Evolutionary conservation across 1,139 yeast genomes (phyloP).

Genomic region (Pichia sp.): DNA sequence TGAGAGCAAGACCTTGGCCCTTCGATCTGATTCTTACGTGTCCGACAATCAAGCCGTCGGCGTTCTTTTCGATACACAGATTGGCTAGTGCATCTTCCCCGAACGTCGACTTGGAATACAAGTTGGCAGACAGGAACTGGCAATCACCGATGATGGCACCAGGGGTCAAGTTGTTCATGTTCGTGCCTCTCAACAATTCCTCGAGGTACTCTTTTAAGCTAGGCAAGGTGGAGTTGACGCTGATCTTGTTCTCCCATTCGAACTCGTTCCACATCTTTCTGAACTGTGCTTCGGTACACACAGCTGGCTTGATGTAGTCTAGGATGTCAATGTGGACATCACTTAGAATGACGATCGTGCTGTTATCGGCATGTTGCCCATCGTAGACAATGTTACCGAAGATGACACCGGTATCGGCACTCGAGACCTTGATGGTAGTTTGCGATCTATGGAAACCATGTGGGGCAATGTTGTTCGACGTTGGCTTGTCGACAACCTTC

Average conservation of each 20-base stretch:
- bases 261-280: slow-evolving; percentile 99
- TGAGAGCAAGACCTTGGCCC: slow-evolving; percentile 95
- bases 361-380: slow-evolving; percentile 90
- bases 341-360: slow-evolving; percentile 84
- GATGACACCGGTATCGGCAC: slow-evolving; percentile 96
- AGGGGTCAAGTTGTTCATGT: slow-evolving; percentile 91
- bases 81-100: slow-evolving; percentile 98
- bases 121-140: slow-evolving; percentile 88
- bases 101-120: slow-evolving; percentile 88
- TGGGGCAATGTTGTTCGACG: slow-evolving; percentile 91
- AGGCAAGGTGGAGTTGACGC: slow-evolving; percentile 67
- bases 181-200: slow-evolving; percentile 75
- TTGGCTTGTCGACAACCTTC: slow-evolving; percentile 89
- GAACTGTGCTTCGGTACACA: slow-evolving; percentile 83
- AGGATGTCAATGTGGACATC: slow-evolving; percentile 95
- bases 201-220: slow-evolving; percentile 77
- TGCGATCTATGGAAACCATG: slow-evolving; percentile 92
- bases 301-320: slow-evolving; percentile 96
- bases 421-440: slow-evolving; percentile 87
- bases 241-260: slow-evolving; percentile 99
- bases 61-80: slow-evolving; percentile 81
- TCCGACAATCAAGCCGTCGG: slow-evolving; percentile 77
- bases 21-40: slow-evolving; percentile 95
- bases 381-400: slow-evolving; percentile 97
- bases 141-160: slow-evolving; percentile 86